A percentile compares a stretch with the other conserved stretches of the same genome.
These are phyloP conservation scores for Fusarium sp. DNA, from an alignment of 2,329 filamentous ascomycete genomes.

Conservation along the genomic window DNA sequence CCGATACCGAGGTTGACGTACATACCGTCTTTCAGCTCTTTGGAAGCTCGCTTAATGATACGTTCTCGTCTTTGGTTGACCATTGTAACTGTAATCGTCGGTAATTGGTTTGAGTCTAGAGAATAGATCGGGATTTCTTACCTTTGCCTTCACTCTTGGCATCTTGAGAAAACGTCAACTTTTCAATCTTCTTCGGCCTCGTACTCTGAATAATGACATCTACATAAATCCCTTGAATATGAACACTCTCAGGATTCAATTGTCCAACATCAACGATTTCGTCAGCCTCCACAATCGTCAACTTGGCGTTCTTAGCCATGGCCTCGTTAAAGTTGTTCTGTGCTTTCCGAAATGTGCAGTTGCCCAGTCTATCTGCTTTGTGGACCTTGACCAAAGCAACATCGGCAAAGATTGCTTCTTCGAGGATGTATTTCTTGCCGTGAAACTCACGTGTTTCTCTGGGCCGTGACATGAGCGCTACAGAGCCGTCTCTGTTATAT, in stretches of 20 bases:
- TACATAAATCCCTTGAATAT: slow-evolving; percentile 89
- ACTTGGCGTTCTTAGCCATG: slow-evolving; percentile 88
- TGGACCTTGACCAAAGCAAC: slow-evolving; percentile 92
- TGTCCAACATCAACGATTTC: slow-evolving; percentile 88
- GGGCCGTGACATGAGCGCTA: slow-evolving; percentile 73
- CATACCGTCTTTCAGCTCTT: slow-evolving; percentile 93
- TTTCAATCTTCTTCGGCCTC: slow-evolving; percentile 81
- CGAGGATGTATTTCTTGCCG: slow-evolving; percentile 87
- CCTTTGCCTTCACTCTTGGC: background rate
- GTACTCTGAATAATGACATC: slow-evolving; percentile 85
- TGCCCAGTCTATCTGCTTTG: slow-evolving; percentile 89
- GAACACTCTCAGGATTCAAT: slow-evolving; percentile 81
- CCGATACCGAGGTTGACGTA: slow-evolving; percentile 91
- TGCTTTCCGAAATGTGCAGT: slow-evolving; percentile 85
- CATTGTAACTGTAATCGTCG: rapidly evolving
- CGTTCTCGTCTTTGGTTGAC: slow-evolving; percentile 39
- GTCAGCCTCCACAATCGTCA: slow-evolving; percentile 90
- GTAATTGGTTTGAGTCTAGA: rapidly evolving
- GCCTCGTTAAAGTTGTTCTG: slow-evolving; percentile 92
- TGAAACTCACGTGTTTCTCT: slow-evolving; percentile 90
- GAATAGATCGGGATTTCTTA: no score
- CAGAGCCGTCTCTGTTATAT: slow-evolving; percentile 78
- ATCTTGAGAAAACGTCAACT: slow-evolving; percentile 53
- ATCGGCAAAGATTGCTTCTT: slow-evolving; percentile 85
- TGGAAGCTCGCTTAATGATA: slow-evolving; percentile 82